Conservation (phyloP, 2,329 filamentous ascomycete species). For the Paraconiothyrium sp. region DNA sequence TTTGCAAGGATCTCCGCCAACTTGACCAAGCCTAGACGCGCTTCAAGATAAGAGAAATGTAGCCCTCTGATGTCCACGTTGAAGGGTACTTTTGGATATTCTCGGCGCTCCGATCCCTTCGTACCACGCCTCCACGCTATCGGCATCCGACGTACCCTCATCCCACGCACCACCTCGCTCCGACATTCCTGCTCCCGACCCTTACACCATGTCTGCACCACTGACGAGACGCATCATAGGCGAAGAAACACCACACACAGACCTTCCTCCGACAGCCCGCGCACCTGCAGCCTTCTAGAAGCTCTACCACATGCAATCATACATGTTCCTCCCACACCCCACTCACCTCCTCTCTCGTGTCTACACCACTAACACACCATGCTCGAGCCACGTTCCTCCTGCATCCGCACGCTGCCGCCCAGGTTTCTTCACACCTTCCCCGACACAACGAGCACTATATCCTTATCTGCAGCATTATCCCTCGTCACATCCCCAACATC, state of each 20-base stretch:
- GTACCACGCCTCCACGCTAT: not conserved
- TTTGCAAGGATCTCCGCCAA: not conserved
- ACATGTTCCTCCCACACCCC: too few relatives aligned
- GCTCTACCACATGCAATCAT: not conserved
- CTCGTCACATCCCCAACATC: slow-evolving; percentile 31
- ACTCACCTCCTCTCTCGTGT: too few relatives aligned
- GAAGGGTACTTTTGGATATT: not conserved
- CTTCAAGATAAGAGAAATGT: not conserved
- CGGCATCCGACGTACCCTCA: not conserved
- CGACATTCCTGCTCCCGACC: not conserved
- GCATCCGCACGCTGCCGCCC: not conserved
- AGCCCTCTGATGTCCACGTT: not conserved
- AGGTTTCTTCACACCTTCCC: slow-evolving; percentile 15
- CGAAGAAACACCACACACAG: not conserved
- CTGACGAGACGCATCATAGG: not conserved
- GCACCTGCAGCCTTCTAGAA: not conserved
- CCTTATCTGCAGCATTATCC: slow-evolving; percentile 25
- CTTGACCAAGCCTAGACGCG: not conserved
- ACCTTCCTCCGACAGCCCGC: not conserved
- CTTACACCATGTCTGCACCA: not conserved
- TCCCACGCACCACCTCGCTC: not conserved
- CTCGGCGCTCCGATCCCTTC: not conserved
- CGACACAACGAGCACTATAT: slow-evolving; percentile 37
- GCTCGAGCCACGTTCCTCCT: not conserved
- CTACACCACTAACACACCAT: not conserved